phyloP scores from a whole-genome alignment of 139 green algal species.

The Tetraselmis striata region DNA sequence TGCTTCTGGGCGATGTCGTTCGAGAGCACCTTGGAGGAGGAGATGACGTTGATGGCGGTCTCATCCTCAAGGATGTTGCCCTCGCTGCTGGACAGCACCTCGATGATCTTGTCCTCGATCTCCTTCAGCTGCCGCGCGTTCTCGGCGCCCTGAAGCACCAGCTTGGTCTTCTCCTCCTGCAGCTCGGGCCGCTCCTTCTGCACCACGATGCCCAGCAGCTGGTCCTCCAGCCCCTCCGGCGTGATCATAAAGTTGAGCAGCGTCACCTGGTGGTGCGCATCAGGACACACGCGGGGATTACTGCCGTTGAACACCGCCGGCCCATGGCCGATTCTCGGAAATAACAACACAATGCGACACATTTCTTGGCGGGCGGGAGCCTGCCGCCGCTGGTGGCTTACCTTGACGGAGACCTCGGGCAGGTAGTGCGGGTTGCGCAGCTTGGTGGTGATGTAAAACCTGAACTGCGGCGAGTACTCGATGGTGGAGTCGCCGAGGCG shows the following conservation, averaged over 20 bases:
- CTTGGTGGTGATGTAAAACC: conserved; percentile 87
- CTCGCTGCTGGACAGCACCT: conserved; percentile 57
- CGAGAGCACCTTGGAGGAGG: conserved; percentile 52
- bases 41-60: conserved; percentile 65
- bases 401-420: conserved; percentile 74
- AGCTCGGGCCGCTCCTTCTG: conserved; percentile 67
- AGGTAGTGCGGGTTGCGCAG: conserved; percentile 80
- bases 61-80: conserved; percentile 83
- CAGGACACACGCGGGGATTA: background rate
- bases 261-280: conserved; percentile 31
- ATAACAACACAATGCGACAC: too few relatives aligned
- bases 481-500: conserved; percentile 64
- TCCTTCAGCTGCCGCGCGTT: conserved; percentile 74
- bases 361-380: too few relatives aligned
- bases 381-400: too few relatives aligned
- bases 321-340: background rate
- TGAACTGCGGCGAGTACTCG: conserved; percentile 71
- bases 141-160: conserved; percentile 65
- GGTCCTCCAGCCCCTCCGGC: conserved; percentile 69
- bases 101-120: conserved; percentile 80
- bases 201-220: conserved; percentile 73
- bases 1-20: conserved; percentile 74
- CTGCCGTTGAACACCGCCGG: too few relatives aligned
- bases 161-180: conserved; percentile 73
- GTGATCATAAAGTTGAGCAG: conserved; percentile 84